Evolutionary conservation across 768 basidiomycete genomes (phyloP).

Genomic region (Phanerochaete carnosa): DNA sequence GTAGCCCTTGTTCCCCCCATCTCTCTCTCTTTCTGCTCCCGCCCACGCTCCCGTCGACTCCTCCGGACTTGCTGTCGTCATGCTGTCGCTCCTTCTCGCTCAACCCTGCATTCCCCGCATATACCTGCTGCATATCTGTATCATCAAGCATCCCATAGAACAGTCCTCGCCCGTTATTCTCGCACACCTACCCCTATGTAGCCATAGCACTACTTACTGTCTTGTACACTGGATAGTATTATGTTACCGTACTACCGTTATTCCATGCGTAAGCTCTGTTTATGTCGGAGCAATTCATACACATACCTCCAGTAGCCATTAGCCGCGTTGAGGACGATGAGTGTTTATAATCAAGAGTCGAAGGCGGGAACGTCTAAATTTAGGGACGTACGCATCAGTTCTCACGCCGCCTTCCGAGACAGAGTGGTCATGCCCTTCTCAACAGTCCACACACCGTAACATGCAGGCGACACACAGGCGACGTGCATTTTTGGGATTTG

Average conservation of each 20-base stretch:
- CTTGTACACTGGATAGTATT: background rate
- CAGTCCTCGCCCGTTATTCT: background rate
- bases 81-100: background rate
- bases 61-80: background rate
- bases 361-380: no score
- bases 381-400: no score
- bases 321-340: no score
- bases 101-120: background rate
- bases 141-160: background rate
- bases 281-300: no score
- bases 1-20: background rate
- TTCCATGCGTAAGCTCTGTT: background rate
- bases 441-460: no score
- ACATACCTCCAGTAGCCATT: no score
- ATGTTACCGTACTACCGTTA: background rate
- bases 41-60: background rate
- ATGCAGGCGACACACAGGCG: no score
- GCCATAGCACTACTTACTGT: background rate
- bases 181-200: background rate
- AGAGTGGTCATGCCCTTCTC: no score
- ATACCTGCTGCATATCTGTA: conserved; percentile 1
- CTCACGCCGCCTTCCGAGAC: no score
- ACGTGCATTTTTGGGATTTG: no score
- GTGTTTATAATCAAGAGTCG: no score
- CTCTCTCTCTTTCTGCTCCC: background rate